Percentiles rank a stretch among this genome's conserved stretches.
Conservation (phyloP, 805 yeast genomes). For the Pichia deserticola region DNA sequence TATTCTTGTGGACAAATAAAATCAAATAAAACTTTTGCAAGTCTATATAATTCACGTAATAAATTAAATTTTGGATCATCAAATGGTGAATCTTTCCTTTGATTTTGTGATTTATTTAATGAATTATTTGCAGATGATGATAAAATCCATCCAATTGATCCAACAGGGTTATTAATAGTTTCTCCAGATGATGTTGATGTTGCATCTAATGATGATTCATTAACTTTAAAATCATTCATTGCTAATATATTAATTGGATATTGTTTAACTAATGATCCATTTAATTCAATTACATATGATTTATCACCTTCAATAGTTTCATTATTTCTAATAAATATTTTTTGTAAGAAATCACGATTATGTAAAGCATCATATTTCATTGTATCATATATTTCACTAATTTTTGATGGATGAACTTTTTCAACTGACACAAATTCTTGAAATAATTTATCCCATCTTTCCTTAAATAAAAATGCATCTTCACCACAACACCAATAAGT, state of each 20-base stretch:
- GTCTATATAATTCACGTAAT: slow-evolving; percentile 78
- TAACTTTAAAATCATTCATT: slow-evolving; percentile 66
- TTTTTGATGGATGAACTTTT: slow-evolving; percentile 95
- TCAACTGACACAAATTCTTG: slow-evolving; percentile 88
- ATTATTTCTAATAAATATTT: slow-evolving; percentile 64
- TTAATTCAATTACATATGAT: slow-evolving; percentile 30
- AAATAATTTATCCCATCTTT: slow-evolving; percentile 95
- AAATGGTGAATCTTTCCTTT: slow-evolving; percentile 40
- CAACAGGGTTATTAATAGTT: slow-evolving; percentile 34
- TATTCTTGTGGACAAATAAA: slow-evolving; percentile 98
- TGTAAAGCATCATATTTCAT: slow-evolving; percentile 98
- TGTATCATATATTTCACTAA: slow-evolving; percentile 93
- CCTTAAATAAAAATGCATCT: slow-evolving; percentile 82
- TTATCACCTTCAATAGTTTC: slow-evolving; percentile 3
- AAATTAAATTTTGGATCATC: slow-evolving; percentile 75
- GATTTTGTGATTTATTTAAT: slow-evolving; percentile 16
- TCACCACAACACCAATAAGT: slow-evolving; percentile 94
- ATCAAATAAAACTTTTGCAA: slow-evolving; percentile 91
- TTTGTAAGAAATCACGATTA: slow-evolving; percentile 80
- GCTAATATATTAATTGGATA: slow-evolving; percentile 71
- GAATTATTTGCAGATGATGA: slow-evolving; percentile 24
- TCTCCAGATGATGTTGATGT: slow-evolving; percentile 18
- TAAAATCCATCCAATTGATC: slow-evolving; percentile 69
- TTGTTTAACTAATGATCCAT: slow-evolving; percentile 52
- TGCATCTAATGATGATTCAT: slow-evolving; percentile 29